A percentile compares a stretch with the other conserved stretches of the same genome.
These are phyloP conservation scores for Micromonas pusilla DNA, from an alignment of 139 green algal genomes.

Conservation along the genomic window DNA sequence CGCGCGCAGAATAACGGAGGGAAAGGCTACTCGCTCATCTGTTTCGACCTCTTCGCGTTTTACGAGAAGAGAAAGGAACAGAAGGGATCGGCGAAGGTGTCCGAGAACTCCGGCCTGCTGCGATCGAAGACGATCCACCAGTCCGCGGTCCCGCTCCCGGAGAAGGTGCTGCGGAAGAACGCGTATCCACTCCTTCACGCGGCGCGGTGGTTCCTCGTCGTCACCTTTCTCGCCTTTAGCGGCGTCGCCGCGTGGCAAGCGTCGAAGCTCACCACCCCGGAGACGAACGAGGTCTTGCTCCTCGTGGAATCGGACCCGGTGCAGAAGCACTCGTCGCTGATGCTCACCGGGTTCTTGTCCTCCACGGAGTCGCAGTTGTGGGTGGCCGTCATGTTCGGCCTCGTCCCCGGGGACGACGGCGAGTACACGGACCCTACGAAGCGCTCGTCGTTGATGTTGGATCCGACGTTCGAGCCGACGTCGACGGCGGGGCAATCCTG, in stretches of 20 bases:
- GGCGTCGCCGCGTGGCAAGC: background rate
- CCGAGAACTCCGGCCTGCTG: background rate
- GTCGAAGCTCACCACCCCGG: background rate
- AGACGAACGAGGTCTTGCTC: background rate
- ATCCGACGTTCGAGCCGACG: constrained; percentile 2
- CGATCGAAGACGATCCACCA: too few relatives aligned
- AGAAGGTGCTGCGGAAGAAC: background rate
- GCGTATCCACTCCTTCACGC: background rate
- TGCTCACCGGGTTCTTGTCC: background rate
- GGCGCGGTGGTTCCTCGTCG: background rate
- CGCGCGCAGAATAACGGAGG: background rate
- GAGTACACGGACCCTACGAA: constrained; percentile 2
- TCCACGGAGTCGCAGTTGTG: background rate
- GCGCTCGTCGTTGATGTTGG: background rate
- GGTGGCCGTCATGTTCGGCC: constrained; percentile 6
- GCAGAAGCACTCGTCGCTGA: background rate
- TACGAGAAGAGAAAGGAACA: background rate
- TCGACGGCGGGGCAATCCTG: constrained; percentile 6
- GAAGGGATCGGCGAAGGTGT: background rate
- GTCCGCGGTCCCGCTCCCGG: background rate
- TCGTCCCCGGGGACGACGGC: background rate
- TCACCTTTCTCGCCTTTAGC: background rate
- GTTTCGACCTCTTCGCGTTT: background rate
- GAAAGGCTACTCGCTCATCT: background rate
- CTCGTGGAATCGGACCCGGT: background rate